Conservation (phyloP, 352 stramenopile genomes). For the Phytopythium litorale region DNA sequence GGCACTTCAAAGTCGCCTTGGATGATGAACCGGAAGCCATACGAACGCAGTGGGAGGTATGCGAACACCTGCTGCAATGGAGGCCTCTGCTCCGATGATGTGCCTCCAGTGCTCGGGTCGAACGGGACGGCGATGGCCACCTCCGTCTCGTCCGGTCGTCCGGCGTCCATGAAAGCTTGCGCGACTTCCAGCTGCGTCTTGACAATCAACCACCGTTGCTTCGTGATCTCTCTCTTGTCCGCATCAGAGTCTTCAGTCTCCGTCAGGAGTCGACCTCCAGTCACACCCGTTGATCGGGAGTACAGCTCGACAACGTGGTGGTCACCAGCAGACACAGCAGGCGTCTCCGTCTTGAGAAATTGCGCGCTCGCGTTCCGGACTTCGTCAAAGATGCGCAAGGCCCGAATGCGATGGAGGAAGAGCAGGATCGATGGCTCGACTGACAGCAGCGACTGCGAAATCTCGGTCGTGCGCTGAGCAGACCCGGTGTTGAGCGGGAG, state of each 20-base stretch:
- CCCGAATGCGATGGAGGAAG: slow-evolving; percentile 69
- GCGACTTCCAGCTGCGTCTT: slow-evolving; percentile 27
- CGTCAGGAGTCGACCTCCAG: slow-evolving; percentile 6
- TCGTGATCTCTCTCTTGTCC: slow-evolving; percentile 9
- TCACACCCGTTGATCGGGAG: slow-evolving; percentile 11
- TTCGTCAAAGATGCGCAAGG: slow-evolving; percentile 52
- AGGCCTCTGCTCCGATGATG: slow-evolving; percentile 18
- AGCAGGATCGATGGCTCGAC: slow-evolving; percentile 80
- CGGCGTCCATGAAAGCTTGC: background rate
- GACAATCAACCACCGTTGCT: slow-evolving; percentile 66
- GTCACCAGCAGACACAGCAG: slow-evolving; percentile 4
- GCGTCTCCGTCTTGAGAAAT: slow-evolving; percentile 44
- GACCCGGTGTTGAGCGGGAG: slow-evolving; percentile 64
- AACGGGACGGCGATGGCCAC: slow-evolving; percentile 54
- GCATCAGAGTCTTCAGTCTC: background rate
- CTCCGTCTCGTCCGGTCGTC: slow-evolving; percentile 29
- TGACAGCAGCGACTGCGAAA: slow-evolving; percentile 54
- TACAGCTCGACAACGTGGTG: slow-evolving; percentile 34
- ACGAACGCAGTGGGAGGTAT: slow-evolving; percentile 76
- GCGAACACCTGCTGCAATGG: slow-evolving; percentile 80
- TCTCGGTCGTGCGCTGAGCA: slow-evolving; percentile 34
- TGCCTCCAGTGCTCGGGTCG: slow-evolving; percentile 4
- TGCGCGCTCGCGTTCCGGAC: slow-evolving; percentile 23
- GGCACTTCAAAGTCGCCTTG: slow-evolving; percentile 86
- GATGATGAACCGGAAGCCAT: slow-evolving; percentile 83